Percentiles rank a stretch among this genome's conserved stretches.
phyloP scores from a whole-genome alignment of 768 basidiomycete genomes.

The Hygrocybe coccinea region DNA sequence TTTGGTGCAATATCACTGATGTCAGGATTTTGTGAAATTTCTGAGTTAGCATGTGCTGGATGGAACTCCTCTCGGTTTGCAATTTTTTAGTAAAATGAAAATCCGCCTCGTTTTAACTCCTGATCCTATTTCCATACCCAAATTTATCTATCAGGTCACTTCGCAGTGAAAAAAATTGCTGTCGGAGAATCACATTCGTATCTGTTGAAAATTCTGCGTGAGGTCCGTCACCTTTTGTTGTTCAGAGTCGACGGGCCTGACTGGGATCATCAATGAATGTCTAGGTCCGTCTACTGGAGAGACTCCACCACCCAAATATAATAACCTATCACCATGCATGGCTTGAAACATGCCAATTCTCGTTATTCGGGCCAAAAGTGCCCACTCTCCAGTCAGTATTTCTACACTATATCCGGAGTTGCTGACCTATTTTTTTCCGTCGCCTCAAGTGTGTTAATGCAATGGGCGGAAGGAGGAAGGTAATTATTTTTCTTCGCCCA shows the following conservation, averaged over 20 bases:
- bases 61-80: slow-evolving; percentile 73
- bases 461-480: slow-evolving; percentile 89
- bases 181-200: slow-evolving; percentile 88
- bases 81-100: neutral
- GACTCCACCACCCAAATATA: slow-evolving; percentile 86
- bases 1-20: slow-evolving; percentile 6
- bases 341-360: slow-evolving; percentile 84
- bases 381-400: slow-evolving; percentile 44
- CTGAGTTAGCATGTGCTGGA: slow-evolving; percentile 70
- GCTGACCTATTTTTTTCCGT: neutral
- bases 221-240: slow-evolving; percentile 38
- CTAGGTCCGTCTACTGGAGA: slow-evolving; percentile 79
- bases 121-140: neutral
- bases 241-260: no score
- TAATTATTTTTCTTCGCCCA: slow-evolving; percentile 22
- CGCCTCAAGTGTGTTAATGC: slow-evolving; percentile 70
- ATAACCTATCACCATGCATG: slow-evolving; percentile 95
- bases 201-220: slow-evolving; percentile 73
- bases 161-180: slow-evolving; percentile 96
- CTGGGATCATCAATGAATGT: neutral
- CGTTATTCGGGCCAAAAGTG: slow-evolving; percentile 81
- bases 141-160: slow-evolving; percentile 49
- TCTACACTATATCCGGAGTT: neutral
- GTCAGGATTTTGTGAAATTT: neutral
- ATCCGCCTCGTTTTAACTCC: slow-evolving; percentile 2